phyloP scores from a whole-genome alignment of 2,329 filamentous ascomycete genomes.

The Fusarium buxicola region DNA sequence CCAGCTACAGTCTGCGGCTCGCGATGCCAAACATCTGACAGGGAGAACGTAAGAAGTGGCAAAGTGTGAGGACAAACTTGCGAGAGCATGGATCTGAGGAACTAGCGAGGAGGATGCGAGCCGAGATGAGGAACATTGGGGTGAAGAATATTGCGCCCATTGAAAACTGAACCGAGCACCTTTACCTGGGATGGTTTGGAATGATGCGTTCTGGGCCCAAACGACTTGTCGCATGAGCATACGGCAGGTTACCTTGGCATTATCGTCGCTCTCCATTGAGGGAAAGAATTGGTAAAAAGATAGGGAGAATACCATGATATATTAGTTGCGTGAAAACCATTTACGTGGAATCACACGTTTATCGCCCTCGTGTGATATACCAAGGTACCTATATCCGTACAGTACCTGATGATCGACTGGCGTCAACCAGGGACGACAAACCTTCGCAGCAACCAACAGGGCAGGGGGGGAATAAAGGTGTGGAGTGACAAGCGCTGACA shows the following conservation, averaged over 20 bases:
- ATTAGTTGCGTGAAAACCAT: not conserved
- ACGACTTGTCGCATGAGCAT: not conserved
- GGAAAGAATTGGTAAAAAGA: slow-evolving; percentile 5
- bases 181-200: not conserved
- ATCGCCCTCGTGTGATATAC: not conserved
- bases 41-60: not conserved
- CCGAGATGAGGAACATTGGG: not conserved
- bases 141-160: not conserved
- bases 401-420: slow-evolving; percentile 4
- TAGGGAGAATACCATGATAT: slow-evolving; percentile 11
- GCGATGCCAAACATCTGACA: slow-evolving; percentile 6
- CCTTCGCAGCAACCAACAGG: no score
- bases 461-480: slow-evolving; percentile 1
- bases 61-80: not conserved
- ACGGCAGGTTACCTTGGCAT: not conserved
- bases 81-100: not conserved
- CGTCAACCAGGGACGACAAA: not conserved
- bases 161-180: slow-evolving; percentile 4
- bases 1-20: slow-evolving; percentile 3
- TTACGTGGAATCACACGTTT: not conserved
- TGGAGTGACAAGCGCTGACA: slow-evolving; percentile 41
- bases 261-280: not conserved
- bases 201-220: not conserved
- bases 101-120: slow-evolving; percentile 7
- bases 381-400: no score